Conservation (phyloP, 2,329 filamentous ascomycete genomes). For the Fusarium tjaetaba region DNA sequence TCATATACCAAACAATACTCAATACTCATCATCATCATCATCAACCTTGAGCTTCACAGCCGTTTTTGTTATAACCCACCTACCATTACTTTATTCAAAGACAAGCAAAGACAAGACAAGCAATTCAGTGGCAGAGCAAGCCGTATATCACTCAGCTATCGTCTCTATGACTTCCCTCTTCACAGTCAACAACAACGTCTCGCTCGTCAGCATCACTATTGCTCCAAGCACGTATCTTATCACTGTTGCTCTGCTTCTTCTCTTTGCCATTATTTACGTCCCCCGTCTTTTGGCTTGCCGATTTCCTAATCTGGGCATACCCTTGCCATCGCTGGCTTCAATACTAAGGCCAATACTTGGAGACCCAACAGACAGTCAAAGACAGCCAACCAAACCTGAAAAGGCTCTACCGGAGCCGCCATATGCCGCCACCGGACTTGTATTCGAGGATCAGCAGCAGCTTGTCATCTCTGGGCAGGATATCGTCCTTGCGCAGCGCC, state of each 20-base stretch:
- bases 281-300: constrained; percentile 48
- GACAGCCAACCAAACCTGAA: constrained; percentile 19
- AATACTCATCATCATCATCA: neutral
- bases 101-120: constrained; percentile 11
- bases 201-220: constrained; percentile 67
- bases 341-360: constrained; percentile 31
- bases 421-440: constrained; percentile 41
- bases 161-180: constrained; percentile 67
- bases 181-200: constrained; percentile 70
- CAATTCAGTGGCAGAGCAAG: constrained; percentile 3
- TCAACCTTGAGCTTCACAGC: neutral
- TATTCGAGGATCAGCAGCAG: constrained; percentile 49
- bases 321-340: constrained; percentile 41
- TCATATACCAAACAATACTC: constrained; percentile 3
- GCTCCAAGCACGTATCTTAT: constrained; percentile 68
- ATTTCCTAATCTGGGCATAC: constrained; percentile 50
- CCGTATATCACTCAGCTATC: constrained; percentile 21
- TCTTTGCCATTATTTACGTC: constrained; percentile 62
- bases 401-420: constrained; percentile 44
- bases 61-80: neutral
- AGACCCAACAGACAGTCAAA: constrained; percentile 16
- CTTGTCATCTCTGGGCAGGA: constrained; percentile 47
- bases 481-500: constrained; percentile 41
- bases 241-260: constrained; percentile 58
- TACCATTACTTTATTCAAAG: neutral